phyloP scores from a whole-genome alignment of 1,139 yeast species.

The Nematodospora anomalae region DNA sequence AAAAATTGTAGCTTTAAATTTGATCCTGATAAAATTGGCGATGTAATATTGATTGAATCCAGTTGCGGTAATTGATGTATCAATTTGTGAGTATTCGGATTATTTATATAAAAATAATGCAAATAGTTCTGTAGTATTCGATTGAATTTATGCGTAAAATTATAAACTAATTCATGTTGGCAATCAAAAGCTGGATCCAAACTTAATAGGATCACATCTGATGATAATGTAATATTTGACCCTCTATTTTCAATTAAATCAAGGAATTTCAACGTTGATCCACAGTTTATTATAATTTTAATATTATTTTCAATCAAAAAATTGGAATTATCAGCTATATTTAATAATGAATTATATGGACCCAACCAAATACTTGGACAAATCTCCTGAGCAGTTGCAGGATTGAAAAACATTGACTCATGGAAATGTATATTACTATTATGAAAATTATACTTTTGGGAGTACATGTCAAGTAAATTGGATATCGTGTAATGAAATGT shows the following conservation, averaged over 20 bases:
- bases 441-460: conserved; percentile 9
- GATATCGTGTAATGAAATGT: too few relatives aligned
- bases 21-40: conserved; percentile 41
- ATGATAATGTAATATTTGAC: conserved; percentile 28
- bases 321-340: conserved; percentile 6
- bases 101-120: conserved; percentile 36
- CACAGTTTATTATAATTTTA: conserved; percentile 44
- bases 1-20: conserved; percentile 40
- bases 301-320: conserved; percentile 28
- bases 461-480: not conserved
- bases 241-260: conserved; percentile 20
- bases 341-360: conserved; percentile 20
- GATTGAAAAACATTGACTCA: conserved; percentile 16
- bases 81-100: conserved; percentile 28
- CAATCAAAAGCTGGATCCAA: conserved; percentile 38
- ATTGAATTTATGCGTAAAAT: conserved; percentile 31
- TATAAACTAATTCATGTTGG: conserved; percentile 21
- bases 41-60: conserved; percentile 27
- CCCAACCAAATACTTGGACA: conserved; percentile 37
- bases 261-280: conserved; percentile 35
- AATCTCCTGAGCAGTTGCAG: conserved; percentile 23
- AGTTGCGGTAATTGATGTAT: conserved; percentile 34
- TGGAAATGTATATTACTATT: conserved; percentile 7
- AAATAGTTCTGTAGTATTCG: conserved; percentile 42
- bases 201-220: conserved; percentile 41